A percentile compares a stretch with the other conserved stretches of the same genome.
phyloP scores from a whole-genome alignment of 1,139 yeast species.

The Geotrichum histeridarum region DNA sequence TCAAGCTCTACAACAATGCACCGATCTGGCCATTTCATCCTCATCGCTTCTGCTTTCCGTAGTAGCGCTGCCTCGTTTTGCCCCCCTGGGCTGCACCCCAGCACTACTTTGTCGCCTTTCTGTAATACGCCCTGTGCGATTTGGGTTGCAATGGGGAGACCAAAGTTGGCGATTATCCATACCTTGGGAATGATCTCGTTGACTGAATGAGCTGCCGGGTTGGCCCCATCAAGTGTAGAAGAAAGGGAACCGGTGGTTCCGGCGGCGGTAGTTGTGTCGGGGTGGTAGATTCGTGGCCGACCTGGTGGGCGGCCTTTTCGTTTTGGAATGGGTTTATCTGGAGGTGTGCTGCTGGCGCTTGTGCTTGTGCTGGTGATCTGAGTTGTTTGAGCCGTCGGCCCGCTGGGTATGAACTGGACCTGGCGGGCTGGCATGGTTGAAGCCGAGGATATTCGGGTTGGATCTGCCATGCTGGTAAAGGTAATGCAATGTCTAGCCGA shows the following conservation, averaged over 20 bases:
- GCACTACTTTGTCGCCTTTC: slow-evolving; percentile 26
- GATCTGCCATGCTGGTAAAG: no score
- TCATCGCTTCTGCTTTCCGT: slow-evolving; percentile 11
- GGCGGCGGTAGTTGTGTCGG: neutral
- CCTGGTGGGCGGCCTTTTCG: neutral
- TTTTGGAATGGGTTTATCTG: neutral
- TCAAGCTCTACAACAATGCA: slow-evolving; percentile 27
- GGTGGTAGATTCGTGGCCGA: neutral
- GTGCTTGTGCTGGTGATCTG: neutral
- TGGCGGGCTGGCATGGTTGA: no score
- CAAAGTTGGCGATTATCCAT: slow-evolving; percentile 27
- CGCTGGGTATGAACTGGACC: no score
- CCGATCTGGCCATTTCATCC: slow-evolving; percentile 21
- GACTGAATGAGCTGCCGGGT: neutral
- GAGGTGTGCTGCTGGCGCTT: neutral
- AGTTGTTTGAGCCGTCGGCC: neutral
- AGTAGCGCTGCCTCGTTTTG: slow-evolving; percentile 16
- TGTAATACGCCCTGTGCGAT: slow-evolving; percentile 24
- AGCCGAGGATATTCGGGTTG: no score
- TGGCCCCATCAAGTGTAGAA: neutral
- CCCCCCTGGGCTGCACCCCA: slow-evolving; percentile 21
- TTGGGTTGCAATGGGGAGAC: slow-evolving; percentile 23
- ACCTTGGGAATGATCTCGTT: slow-evolving; percentile 22
- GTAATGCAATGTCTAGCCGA: no score
- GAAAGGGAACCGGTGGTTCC: neutral